Conservation (phyloP, 768 basidiomycete species). For the Podaxis sp. region DNA sequence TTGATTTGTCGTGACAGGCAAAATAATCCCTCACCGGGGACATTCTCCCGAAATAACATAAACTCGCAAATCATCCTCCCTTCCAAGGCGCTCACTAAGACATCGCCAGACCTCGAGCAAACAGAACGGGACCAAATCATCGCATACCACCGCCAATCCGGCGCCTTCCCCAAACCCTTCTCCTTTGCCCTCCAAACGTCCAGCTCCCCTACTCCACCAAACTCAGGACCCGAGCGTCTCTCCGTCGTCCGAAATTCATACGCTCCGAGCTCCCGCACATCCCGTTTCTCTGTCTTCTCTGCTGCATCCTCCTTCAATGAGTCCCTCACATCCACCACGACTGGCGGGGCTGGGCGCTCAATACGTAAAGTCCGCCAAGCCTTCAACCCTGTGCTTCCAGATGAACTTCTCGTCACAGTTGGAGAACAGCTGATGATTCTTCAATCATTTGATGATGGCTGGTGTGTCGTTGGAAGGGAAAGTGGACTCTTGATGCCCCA, state of each 20-base stretch:
- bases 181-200: slow-evolving; percentile 31
- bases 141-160: slow-evolving; percentile 40
- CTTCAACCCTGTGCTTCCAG: slow-evolving; percentile 69
- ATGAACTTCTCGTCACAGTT: slow-evolving; percentile 59
- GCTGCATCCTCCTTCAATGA: slow-evolving; percentile 17
- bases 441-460: slow-evolving; percentile 74
- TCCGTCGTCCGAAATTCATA: slow-evolving; percentile 11
- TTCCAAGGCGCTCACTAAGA: slow-evolving; percentile 38
- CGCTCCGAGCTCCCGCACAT: slow-evolving; percentile 2
- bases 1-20: background rate
- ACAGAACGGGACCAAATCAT: slow-evolving; percentile 35
- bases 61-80: slow-evolving; percentile 53
- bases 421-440: slow-evolving; percentile 65
- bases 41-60: slow-evolving; percentile 35
- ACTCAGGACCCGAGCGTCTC: slow-evolving; percentile 14
- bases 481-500: slow-evolving; percentile 26
- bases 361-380: slow-evolving; percentile 59
- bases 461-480: slow-evolving; percentile 71
- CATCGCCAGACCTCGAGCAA: slow-evolving; percentile 24
- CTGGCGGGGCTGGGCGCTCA: slow-evolving; percentile 27
- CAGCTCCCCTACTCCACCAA: slow-evolving; percentile 10
- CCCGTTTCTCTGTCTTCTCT: slow-evolving; percentile 8
- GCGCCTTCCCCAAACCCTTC: slow-evolving; percentile 41
- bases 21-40: background rate
- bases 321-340: slow-evolving; percentile 34